These are phyloP conservation scores for Ceratobasidium sp. DNA, from an alignment of 1,284 basidiomycete species.

Conservation along the genomic window DNA sequence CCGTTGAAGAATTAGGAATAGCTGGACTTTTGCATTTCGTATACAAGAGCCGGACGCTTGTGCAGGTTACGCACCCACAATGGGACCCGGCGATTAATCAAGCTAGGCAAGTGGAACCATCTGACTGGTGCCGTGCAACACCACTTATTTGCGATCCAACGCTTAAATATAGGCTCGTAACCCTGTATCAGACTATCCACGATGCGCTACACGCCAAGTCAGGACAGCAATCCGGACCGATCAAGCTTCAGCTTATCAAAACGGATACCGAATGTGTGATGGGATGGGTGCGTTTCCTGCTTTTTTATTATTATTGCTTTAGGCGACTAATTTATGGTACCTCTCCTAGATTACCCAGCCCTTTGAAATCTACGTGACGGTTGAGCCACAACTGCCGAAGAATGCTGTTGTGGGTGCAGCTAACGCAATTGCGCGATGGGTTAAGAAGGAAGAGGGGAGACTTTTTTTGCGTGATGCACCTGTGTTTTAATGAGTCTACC, in stretches of 20 bases:
- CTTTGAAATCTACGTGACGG: conserved; percentile 90
- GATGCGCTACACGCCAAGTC: conserved; percentile 89
- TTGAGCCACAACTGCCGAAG: conserved; percentile 86
- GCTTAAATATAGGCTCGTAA: conserved; percentile 70
- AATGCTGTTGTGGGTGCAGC: conserved; percentile 86
- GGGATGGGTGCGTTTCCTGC: conserved; percentile 77
- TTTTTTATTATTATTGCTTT: conserved; percentile 9
- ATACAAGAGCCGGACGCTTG: conserved; percentile 89
- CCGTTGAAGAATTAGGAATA: conserved; percentile 79
- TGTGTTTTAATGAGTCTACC: conserved; percentile 78
- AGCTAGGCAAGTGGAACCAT: neutral
- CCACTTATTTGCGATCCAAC: neutral
- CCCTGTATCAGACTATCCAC: conserved; percentile 86
- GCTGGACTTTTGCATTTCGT: conserved; percentile 93
- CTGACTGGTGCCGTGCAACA: neutral
- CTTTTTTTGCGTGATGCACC: conserved; percentile 90
- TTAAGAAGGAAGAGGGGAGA: conserved; percentile 84
- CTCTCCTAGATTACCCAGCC: conserved; percentile 84
- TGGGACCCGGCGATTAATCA: conserved; percentile 75
- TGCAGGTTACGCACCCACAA: conserved; percentile 86
- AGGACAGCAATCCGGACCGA: conserved; percentile 72
- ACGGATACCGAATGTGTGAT: conserved; percentile 89
- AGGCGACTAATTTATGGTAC: neutral
- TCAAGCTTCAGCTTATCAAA: conserved; percentile 86
- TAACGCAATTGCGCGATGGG: conserved; percentile 90